phyloP scores from a whole-genome alignment of 2,329 filamentous ascomycete species.

The Fusarium tricinctum region DNA sequence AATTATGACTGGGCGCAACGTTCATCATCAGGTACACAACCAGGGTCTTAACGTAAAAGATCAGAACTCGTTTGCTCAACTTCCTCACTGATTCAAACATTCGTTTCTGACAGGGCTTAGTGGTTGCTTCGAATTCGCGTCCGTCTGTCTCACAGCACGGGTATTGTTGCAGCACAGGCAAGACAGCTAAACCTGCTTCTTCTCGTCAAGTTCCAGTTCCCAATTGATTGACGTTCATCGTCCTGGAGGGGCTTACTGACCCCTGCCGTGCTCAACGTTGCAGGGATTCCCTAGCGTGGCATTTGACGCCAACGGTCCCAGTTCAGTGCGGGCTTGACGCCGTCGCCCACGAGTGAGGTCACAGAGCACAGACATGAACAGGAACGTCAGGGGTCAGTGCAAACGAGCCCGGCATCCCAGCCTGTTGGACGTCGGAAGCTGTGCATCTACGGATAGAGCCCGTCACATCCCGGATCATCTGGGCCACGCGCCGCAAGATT shows the following conservation, averaged over 20 bases:
- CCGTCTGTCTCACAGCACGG: not conserved
- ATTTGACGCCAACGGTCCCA: constrained; percentile 29
- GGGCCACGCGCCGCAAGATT: not conserved
- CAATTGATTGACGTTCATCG: constrained; percentile 8
- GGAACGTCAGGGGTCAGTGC: constrained; percentile 17
- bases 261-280: constrained; percentile 20
- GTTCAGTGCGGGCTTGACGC: constrained; percentile 10
- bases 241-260: constrained; percentile 14
- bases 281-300: constrained; percentile 38
- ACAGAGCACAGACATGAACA: constrained; percentile 24
- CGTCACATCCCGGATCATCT: constrained; percentile 28
- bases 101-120: not conserved
- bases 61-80: too few relatives aligned
- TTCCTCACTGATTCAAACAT: not conserved
- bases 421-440: constrained; percentile 41
- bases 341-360: constrained; percentile 24
- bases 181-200: constrained; percentile 25
- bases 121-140: not conserved
- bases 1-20: constrained; percentile 24
- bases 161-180: constrained; percentile 2
- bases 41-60: constrained; percentile 1
- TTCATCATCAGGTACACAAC: constrained; percentile 19
- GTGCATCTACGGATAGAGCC: constrained; percentile 20
- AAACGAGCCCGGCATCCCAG: constrained; percentile 45
- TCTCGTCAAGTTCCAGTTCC: constrained; percentile 35